Evolutionary conservation across 1,139 yeast species (phyloP), one percentile per base, ranked within the genome.

Genomic region (Debaryomyces coudertii): DNA sequence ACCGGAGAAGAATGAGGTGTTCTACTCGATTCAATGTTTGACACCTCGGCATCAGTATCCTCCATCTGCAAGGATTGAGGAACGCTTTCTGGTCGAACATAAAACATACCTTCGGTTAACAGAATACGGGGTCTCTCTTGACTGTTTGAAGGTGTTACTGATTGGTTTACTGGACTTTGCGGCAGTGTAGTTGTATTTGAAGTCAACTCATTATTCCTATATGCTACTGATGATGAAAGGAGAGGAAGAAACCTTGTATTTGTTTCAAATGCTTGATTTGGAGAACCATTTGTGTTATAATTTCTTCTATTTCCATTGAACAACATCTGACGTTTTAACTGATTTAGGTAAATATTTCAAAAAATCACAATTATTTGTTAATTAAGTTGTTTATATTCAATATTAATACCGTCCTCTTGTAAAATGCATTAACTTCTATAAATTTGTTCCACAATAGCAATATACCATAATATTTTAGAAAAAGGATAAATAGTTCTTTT

Each of bases 231-330:
- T 1, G 63, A 59, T 12, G 60, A 52, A 7, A 56, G 50, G 1
- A 49, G 42, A 7, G 68, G 66, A 23, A 63, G 54, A 35, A 62
- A 58, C n/a, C 68, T 49, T 7, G 22, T 15, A 22, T 50, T 42
- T n/a, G 56, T 53, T n/a, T 41, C 42, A 16, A 40, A 25, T 22
- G 40, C 12, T 12, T 35, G 35, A 42, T 35, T 25, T 11, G 41
- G 34, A 5, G 41, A 27, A 28, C 30, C 18, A 14, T 15, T 42
- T 2, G 34, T 28, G 25, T 15, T 11, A n/a, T 29, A 12, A 16
- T 16, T 42, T 36, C 40, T 23, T 36, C 40, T 16, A 14, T 12
- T 12, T 7, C 29, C 41, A 7, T 11, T 14, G 8, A 6, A 3
- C 8, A 36, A 28, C 45, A 42, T 42, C 8, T 22, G 14, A 29